phyloP scores from a whole-genome alignment of 257 asterid species.

The Capsicum rhomboideum region DNA sequence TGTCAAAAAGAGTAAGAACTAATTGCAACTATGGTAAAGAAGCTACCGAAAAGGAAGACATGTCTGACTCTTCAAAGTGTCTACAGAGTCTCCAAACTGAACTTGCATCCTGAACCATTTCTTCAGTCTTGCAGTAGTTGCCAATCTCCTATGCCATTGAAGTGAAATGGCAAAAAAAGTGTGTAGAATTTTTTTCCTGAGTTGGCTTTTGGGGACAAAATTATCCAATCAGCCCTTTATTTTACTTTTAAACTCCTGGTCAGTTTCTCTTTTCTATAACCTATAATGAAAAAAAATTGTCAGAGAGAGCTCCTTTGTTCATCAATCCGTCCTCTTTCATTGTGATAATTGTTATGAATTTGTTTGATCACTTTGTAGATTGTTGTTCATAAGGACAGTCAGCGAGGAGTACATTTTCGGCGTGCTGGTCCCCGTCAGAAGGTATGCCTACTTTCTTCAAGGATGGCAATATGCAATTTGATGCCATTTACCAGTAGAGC shows the following conservation, averaged over 20 bases:
- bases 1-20: neutral
- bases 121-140: neutral
- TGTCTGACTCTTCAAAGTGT: neutral
- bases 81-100: neutral
- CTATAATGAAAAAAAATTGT: neutral
- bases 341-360: neutral
- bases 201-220: neutral
- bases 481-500: neutral
- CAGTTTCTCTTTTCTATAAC: neutral
- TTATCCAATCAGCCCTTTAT: neutral
- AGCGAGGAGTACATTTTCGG: constrained; percentile 92
- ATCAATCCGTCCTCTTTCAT: neutral
- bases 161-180: neutral
- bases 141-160: neutral
- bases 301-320: neutral
- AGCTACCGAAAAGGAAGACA: neutral
- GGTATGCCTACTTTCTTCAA: constrained; percentile 31
- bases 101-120: neutral
- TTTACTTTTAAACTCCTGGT: neutral
- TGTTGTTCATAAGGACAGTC: constrained; percentile 89
- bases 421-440: constrained; percentile 98
- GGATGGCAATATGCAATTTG: neutral
- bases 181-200: neutral
- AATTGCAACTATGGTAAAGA: neutral
- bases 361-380: constrained; percentile 29